These are phyloP conservation scores for Phyllosticta citriasiana DNA, from an alignment of 2,329 filamentous ascomycete genomes.

Conservation along the genomic window DNA sequence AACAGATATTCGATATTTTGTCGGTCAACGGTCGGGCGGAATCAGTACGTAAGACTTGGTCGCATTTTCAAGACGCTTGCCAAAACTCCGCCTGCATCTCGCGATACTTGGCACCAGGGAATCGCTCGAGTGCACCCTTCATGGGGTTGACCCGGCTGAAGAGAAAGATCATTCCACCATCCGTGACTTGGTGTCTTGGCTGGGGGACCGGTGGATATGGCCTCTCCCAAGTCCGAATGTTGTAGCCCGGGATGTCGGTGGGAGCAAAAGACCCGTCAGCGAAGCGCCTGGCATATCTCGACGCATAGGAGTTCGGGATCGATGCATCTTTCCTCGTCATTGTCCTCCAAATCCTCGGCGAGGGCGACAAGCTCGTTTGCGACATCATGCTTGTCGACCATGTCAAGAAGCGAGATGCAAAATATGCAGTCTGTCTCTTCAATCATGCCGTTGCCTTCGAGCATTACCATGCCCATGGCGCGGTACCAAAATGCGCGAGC, in stretches of 20 bases:
- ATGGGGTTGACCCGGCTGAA: not conserved
- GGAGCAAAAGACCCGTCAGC: not conserved
- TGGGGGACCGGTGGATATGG: not conserved
- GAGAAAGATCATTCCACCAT: not conserved
- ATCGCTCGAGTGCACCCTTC: not conserved
- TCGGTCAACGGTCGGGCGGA: not conserved
- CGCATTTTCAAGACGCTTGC: not conserved
- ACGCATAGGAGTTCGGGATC: not conserved
- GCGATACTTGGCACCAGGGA: not conserved
- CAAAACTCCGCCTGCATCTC: not conserved
- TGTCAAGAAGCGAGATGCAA: not conserved
- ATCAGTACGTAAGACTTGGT: not conserved
- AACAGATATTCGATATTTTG: not conserved
- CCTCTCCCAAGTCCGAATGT: not conserved
- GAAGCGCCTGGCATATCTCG: not conserved
- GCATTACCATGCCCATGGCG: not conserved
- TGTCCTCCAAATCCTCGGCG: not conserved
- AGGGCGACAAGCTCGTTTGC: not conserved
- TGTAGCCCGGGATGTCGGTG: not conserved
- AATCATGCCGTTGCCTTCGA: not conserved
- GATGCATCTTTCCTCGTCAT: not conserved
- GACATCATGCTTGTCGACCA: not conserved
- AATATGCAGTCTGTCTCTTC: constrained; percentile 2
- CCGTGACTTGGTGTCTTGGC: not conserved
- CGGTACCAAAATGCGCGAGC: constrained; percentile 1